These are phyloP conservation scores for Cryptosporidium baileyi DNA, from an alignment of 169 alveolate genomes.

Conservation along the genomic window DNA sequence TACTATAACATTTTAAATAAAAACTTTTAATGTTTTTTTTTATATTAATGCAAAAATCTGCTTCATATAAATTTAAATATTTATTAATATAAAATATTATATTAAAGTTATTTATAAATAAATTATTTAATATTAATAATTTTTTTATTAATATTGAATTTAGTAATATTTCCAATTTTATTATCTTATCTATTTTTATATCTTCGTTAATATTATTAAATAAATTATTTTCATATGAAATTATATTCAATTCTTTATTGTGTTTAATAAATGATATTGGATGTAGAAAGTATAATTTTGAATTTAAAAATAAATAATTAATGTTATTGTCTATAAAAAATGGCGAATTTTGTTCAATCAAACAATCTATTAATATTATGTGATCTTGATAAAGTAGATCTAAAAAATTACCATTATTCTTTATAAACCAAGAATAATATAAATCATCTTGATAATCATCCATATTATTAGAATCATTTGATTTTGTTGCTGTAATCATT, in stretches of 20 bases:
- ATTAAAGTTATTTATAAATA: neutral
- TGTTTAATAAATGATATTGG: conserved; percentile 3
- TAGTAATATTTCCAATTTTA: neutral
- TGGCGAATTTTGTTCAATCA: neutral
- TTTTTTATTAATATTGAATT: neutral
- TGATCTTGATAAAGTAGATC: conserved; percentile 4
- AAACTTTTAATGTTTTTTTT: conserved; percentile 6
- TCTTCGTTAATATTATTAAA: neutral
- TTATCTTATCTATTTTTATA: neutral
- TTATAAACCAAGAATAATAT: neutral
- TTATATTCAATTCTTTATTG: neutral
- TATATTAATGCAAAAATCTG: conserved; percentile 30
- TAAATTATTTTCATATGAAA: neutral
- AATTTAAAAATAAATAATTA: conserved; percentile 13
- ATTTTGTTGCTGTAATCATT: too few species aligned
- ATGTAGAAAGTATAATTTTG: conserved; percentile 38
- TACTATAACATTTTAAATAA: neutral
- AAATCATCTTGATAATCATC: neutral
- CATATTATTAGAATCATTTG: neutral
- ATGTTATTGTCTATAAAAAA: neutral
- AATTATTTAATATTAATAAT: neutral
- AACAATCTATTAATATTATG: conserved; percentile 4
- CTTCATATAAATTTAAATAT: neutral
- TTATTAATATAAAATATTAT: neutral
- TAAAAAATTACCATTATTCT: neutral